Evolutionary conservation across 1,284 basidiomycete species (phyloP), one percentile per base, ranked within the genome.

Genomic region (Moniliella sp.): DNA sequence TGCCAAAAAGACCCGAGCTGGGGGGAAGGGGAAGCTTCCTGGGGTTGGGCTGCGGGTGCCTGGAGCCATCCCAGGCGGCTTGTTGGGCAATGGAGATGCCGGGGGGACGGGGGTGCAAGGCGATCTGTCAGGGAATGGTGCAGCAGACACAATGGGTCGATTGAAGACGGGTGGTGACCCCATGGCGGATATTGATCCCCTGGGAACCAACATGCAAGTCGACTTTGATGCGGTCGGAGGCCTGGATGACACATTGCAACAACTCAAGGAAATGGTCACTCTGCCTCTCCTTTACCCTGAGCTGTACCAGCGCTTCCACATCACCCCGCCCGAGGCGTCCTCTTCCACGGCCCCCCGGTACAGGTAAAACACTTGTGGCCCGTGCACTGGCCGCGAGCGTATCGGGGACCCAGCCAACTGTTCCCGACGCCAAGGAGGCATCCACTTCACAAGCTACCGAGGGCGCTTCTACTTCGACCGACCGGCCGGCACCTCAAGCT

Each of bases 151-250:
- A 30, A 38, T 41, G 33, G 48, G 35, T 18, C 39, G 37, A 23
- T 38, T 46, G 17, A 33, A 72, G 31, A 37, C 37, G 32, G 44
- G 40, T 18, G 43, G 40, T 21, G 43, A 59, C 62, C 82, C 73
- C 27, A 71, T 88, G n/a, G 88, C 91, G 7, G 91, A 99, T 59
- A 77, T 81, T 2, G 91, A 99, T 62, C 91, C 91, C 2, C 69
- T 97, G 7, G 84, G 86, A 12, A 78, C 91, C 5, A 83, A 88
- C 49, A 74, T 77, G 56, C 82, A 82, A 46, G 77, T 97, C 14
- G 84, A 83, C 0, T 97, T 99, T 57, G 79, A 86, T 52, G 79
- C 84, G 62, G 82, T 97, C n/a, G 91, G 91, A 19, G 91, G 91
- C 4, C 66, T 97, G 25, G 86, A 94, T 51, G 76, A 80, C 36